Percentiles rank a stretch among this genome's conserved stretches.
Conservation (phyloP, 352 stramenopile species). For the Globisporangium recalcitrans region DNA sequence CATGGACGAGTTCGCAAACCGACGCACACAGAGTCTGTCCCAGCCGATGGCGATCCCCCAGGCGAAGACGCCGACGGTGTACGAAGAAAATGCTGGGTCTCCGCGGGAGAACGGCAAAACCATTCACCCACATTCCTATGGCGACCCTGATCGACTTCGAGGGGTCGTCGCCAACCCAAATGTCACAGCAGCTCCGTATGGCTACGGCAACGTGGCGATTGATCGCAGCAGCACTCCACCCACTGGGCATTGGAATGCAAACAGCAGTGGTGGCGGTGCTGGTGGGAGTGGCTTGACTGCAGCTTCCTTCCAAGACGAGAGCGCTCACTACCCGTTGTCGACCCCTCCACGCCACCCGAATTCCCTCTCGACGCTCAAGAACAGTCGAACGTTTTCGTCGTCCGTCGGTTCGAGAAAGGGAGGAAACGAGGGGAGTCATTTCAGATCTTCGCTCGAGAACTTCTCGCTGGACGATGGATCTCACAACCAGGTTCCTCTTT, state of each 20-base stretch:
- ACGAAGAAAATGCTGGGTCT: conserved; percentile 20
- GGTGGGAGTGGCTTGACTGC: conserved; percentile 22
- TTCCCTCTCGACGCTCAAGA: conserved; percentile 40
- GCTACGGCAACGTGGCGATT: conserved; percentile 74
- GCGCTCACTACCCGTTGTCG: conserved; percentile 38
- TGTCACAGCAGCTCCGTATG: conserved; percentile 62
- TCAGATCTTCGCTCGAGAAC: conserved; percentile 51
- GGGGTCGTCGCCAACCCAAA: conserved; percentile 49
- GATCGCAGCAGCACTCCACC: conserved; percentile 24
- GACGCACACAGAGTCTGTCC: conserved; percentile 40
- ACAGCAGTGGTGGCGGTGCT: conserved; percentile 12
- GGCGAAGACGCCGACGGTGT: conserved; percentile 30
- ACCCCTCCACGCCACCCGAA: conserved; percentile 70
- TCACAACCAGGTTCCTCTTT: conserved; percentile 10
- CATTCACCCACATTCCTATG: conserved; percentile 70
- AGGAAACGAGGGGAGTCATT: conserved; percentile 26
- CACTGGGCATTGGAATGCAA: conserved; percentile 20
- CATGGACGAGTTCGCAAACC: conserved; percentile 17
- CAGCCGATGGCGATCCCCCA: conserved; percentile 81
- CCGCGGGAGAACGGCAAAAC: conserved; percentile 24
- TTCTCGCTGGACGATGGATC: conserved; percentile 48
- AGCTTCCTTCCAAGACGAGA: conserved; percentile 42
- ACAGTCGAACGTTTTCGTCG: conserved; percentile 29
- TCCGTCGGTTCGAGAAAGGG: conserved; percentile 14
- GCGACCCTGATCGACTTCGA: conserved; percentile 44